These are phyloP conservation scores for Jasminum sambac DNA, from an alignment of 257 asterid species.

Conservation along the genomic window DNA sequence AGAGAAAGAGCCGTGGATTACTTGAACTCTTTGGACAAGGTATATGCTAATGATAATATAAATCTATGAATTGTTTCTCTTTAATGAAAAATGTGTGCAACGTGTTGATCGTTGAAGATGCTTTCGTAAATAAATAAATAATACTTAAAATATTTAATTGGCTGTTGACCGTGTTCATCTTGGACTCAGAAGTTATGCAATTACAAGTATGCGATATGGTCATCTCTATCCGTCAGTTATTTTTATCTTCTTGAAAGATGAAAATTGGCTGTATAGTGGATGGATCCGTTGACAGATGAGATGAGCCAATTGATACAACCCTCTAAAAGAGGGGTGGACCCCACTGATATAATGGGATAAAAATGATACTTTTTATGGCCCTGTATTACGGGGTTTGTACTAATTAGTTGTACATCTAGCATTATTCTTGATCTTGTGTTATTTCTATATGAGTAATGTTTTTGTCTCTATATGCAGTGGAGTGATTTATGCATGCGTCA, in stretches of 20 bases:
- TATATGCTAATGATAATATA: neutral
- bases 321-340: too few species aligned
- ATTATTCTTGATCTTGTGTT: neutral
- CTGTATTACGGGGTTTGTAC: constrained; percentile 1
- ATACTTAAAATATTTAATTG: neutral
- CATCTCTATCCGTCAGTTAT: neutral
- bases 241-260: neutral
- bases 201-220: neutral
- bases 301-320: too few species aligned
- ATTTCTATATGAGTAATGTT: neutral
- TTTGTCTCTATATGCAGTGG: neutral
- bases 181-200: neutral
- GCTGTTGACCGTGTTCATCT: neutral
- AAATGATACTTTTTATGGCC: too few species aligned
- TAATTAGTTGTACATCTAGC: constrained; percentile 15
- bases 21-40: constrained; percentile 90
- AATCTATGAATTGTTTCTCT: neutral
- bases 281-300: too few species aligned
- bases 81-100: neutral
- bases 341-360: too few species aligned
- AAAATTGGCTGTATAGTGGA: too few species aligned
- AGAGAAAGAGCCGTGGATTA: constrained; percentile 99
- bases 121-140: neutral
- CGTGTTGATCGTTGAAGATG: neutral
- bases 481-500: neutral